Percentiles rank a stretch among this genome's conserved stretches.
These are phyloP conservation scores for Cytospora schulzeri DNA, from an alignment of 2,329 filamentous ascomycete species.

Conservation along the genomic window DNA sequence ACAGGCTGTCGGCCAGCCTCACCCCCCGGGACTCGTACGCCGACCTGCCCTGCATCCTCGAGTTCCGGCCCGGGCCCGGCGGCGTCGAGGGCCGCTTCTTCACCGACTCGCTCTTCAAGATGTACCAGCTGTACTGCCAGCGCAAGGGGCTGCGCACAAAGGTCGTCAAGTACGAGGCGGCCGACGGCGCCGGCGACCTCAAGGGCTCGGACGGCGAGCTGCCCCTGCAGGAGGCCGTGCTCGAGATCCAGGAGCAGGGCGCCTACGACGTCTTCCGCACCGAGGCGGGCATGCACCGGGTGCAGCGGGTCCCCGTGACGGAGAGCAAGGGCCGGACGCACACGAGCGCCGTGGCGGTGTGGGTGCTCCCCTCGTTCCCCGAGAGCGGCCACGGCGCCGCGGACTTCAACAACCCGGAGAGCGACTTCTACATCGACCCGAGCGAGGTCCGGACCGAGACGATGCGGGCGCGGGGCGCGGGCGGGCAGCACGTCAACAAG, in stretches of 20 bases:
- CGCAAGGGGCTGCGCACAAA: conserved; percentile 66
- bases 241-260: conserved; percentile 76
- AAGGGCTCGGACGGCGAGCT: conserved; percentile 60
- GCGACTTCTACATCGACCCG: conserved; percentile 87
- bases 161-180: conserved; percentile 78
- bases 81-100: conserved; percentile 92
- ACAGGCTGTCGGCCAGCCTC: conserved; percentile 72
- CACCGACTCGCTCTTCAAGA: conserved; percentile 80
- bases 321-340: conserved; percentile 91
- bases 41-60: conserved; percentile 83
- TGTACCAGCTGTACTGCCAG: conserved; percentile 83
- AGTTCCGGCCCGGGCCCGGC: conserved; percentile 89
- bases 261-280: conserved; percentile 81
- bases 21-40: conserved; percentile 90
- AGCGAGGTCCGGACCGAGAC: conserved; percentile 82
- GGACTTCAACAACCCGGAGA: conserved; percentile 80
- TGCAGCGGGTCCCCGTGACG: conserved; percentile 89
- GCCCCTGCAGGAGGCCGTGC: conserved; percentile 81
- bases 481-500: conserved; percentile 97
- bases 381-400: conserved; percentile 48
- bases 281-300: conserved; percentile 92
- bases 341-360: conserved; percentile 87
- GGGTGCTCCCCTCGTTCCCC: conserved; percentile 86
- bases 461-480: conserved; percentile 89
- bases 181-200: conserved; percentile 63